Percentiles rank a stretch among this genome's conserved stretches.
Evolutionary conservation across 1,284 basidiomycete species (phyloP).

Genomic region (Melampsora larici-populina): DNA sequence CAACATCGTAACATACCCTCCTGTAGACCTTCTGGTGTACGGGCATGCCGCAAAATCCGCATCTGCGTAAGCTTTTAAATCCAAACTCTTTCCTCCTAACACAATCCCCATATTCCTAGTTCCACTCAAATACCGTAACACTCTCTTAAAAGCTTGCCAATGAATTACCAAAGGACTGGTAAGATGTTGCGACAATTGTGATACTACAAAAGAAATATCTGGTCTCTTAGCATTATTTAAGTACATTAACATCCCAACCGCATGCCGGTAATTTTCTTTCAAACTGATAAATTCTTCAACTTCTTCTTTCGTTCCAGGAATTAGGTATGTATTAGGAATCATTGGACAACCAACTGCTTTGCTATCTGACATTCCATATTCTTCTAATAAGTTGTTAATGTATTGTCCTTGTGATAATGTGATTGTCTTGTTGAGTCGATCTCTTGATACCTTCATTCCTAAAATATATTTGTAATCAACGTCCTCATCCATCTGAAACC

Average conservation of each 20-base stretch:
- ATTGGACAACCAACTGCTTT: not conserved
- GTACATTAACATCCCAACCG: too few species aligned
- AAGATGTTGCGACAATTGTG: too few species aligned
- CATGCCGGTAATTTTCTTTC: slow-evolving; percentile 1
- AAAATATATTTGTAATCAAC: not conserved
- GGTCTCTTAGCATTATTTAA: too few species aligned
- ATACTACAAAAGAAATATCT: too few species aligned
- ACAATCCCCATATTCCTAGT: too few species aligned
- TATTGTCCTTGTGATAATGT: not conserved
- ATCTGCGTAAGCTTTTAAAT: not conserved
- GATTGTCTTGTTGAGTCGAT: not conserved
- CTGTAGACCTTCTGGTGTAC: too few species aligned
- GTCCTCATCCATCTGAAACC: not conserved
- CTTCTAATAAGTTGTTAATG: not conserved
- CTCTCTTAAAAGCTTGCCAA: too few species aligned
- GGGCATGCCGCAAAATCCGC: not conserved
- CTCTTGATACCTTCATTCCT: not conserved
- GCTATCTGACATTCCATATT: not conserved
- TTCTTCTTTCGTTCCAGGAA: not conserved
- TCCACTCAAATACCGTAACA: too few species aligned
- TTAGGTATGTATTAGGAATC: not conserved
- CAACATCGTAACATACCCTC: too few species aligned
- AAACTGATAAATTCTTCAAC: not conserved
- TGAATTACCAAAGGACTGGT: too few species aligned
- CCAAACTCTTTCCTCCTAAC: not conserved